phyloP scores from a whole-genome alignment of 768 basidiomycete species.

The Leccinellum albellum region DNA sequence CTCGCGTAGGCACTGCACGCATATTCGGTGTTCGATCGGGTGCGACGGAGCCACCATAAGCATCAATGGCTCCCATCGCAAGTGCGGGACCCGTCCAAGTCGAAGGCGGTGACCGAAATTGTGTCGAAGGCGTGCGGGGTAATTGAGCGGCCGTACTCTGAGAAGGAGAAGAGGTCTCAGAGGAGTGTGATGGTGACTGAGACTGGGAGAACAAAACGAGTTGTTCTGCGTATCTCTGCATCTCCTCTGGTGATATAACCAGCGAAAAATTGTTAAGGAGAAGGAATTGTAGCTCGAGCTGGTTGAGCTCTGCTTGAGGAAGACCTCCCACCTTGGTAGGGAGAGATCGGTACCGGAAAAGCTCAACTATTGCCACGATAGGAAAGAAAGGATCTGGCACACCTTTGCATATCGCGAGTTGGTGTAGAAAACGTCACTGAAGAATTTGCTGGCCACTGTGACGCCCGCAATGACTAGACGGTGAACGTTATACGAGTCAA shows the following conservation, averaged over 20 bases:
- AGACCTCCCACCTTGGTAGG: constrained; percentile 83
- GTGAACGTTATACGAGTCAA: constrained; percentile 97
- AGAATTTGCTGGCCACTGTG: constrained; percentile 99
- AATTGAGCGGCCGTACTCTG: constrained; percentile 18
- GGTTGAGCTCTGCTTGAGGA: constrained; percentile 88
- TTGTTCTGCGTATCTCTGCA: constrained; percentile 93
- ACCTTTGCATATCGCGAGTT: constrained; percentile 99
- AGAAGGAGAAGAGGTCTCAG: constrained; percentile 19
- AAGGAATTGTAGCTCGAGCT: constrained; percentile 95
- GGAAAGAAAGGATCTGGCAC: constrained; percentile 21
- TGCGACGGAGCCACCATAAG: constrained; percentile 42
- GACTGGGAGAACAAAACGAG: constrained; percentile 67
- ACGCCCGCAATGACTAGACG: constrained; percentile 96
- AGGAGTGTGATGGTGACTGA: constrained; percentile 35
- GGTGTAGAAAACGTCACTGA: constrained; percentile 97
- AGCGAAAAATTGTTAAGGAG: constrained; percentile 94
- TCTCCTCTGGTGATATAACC: constrained; percentile 82
- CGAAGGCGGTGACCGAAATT: constrained; percentile 15
- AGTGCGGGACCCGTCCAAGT: constrained; percentile 36
- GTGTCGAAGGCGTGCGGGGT: constrained; percentile 18
- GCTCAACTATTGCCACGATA: background rate
- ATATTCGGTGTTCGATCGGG: constrained; percentile 29
- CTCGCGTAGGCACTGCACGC: constrained; percentile 23
- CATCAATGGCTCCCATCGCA: constrained; percentile 55
- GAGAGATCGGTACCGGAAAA: background rate